Base-by-base conservation (phyloP, 2,329 filamentous ascomycete genomes). In the Pseudogymnoascus sp. region DNA sequence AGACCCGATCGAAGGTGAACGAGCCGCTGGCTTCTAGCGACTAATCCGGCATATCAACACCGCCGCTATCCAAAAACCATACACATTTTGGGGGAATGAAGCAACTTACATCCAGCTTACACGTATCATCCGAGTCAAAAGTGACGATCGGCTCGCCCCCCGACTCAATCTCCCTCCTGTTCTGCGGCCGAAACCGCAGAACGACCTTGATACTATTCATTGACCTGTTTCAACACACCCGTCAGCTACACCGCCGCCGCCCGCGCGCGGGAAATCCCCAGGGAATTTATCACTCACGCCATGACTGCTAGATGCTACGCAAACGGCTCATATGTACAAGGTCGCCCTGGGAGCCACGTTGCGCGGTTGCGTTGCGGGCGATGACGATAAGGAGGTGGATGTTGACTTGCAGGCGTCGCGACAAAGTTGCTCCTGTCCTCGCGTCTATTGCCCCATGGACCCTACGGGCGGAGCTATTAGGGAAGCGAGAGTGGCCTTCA, bases 1-100 rank as follows among this genome's bases (percentile, higher is more conserved):
- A 99, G 69, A 99, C 92, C 68, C 93, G 90, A 77, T 99, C 95
- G 78, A 98, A 99, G 68, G 95, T 99, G 77, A 98, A 99, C 75
- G 87, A 83, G 65, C 92, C 92, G 69, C 88, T 81, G 67, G 88
- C 89, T 76, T 97, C 93, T 75, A 83, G 87, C 69, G 92, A 96
- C 89, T 96, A 75, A 64, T 64, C 45, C 45, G 45, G 23, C 45
- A 54, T 28, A 54, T 54, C 48, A 54, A 54, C 48, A 54, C 48
- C 48, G 25, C 48, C 48, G n/a, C 16, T 16, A 31, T 31, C 48
- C 23, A 51, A n/a, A 19, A 16, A 7, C 21, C 57, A 13, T 23
- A 39, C 31, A 45, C 31, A 34, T 19, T 31, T 65, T 37, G 25
- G 21, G 8, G 51, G 51, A 54, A 11, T 8, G 13, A 63, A n/a